Base-by-base conservation (phyloP, 441 rosid genomes). In the Mallotus repandus region DNA sequence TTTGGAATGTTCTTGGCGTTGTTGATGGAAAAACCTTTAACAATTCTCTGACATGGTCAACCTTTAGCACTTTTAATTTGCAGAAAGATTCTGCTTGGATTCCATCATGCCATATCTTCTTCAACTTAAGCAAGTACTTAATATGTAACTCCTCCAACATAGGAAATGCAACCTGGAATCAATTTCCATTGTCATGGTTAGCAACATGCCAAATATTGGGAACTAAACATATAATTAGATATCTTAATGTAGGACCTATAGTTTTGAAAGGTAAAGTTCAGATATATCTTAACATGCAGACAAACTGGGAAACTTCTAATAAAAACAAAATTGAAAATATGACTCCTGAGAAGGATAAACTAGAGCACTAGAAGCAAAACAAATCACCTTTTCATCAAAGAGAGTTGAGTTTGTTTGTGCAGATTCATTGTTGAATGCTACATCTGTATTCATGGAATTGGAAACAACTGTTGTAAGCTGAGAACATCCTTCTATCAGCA, bases 101-200 rank as follows among this genome's bases (percentile, higher is more conserved):
- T 19, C 74, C 56, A 10, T 54, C 25, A 2, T 53, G 22, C 82
- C 81, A 80, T 75, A 83, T 78, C 45, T 58, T 53, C 25, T 61
- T 72, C 62, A 81, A 54, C 15, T 22, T 12, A 62, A 45, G 50
- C 77, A 80, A 41, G n/a, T 10, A 8, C 6, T 0, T 2, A 16
- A 78, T 63, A 15, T 18, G n/a, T 66, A 80, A 0, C 2, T 10
- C 0, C 71, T 65, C 14, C 69, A 83, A 35, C 46, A 45, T 41
- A 11, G 81, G 81, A 12, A 80, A 77, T 21, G 32, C 46, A 58
- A 80, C 73, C 74, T 78, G 48, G n/a, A 21, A 43, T 43, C 48
- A 43, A 43, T 43, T 43, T 43, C 48, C 4, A 4, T 43, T 56
- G 60, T 18, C 3, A 19, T 6, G 12, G 8, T 1, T 18, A 56